Base-by-base conservation (phyloP, 2,329 filamentous ascomycete genomes). In the Alternaria solani region DNA sequence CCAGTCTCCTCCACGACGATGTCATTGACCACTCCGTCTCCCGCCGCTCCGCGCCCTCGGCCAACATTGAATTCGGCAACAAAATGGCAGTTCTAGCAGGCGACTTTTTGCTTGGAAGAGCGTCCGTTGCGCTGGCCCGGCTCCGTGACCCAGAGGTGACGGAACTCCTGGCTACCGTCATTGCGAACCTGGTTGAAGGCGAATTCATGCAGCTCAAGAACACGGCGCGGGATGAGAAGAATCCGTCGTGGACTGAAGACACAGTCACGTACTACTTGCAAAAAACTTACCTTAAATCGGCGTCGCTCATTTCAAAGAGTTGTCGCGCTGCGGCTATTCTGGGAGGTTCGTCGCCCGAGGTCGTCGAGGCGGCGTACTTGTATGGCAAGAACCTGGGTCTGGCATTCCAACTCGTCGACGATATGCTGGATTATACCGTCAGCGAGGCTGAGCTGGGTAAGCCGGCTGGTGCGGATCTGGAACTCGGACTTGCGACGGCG, bases 161-260 rank as follows among this genome's bases (percentile, higher is more conserved):
- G 8, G 95, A 99, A 81, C 86, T 99, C 7, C 83, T 99, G 30
- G 93, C 95, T 4, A 98, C 94, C 1, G 95, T 98, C 42, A 98
- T 99, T 69, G 94, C 95, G 44, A 99, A 99, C 78, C 84, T 99
- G 26, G 94, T 99, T 20, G 95, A 99, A 81, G 95, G 95, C 75
- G 95, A 99, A 80, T 98, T 99, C 83, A 99, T 99, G 95, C 95
- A 99, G 83, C 84, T 99, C 71, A 96, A 97, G 82, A 99, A 99
- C 80, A 98, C 95, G 1, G 92, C 91, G 46, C 85, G 87, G 66
- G 94, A 97, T 76, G 94, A 98, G 83, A 85, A 87, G 66, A 89
- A 91, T 68, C 94, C 94, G 1, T 82, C 86, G 9, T 98, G 91
- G 87, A 95, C 91, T 2, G 92, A 97, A 73, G 92, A 97, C 54